A percentile compares a stretch with the other conserved stretches of the same genome.
Evolutionary conservation across 371 early-diverging fungal species (phyloP).

Genomic region (Mortierella sp.): DNA sequence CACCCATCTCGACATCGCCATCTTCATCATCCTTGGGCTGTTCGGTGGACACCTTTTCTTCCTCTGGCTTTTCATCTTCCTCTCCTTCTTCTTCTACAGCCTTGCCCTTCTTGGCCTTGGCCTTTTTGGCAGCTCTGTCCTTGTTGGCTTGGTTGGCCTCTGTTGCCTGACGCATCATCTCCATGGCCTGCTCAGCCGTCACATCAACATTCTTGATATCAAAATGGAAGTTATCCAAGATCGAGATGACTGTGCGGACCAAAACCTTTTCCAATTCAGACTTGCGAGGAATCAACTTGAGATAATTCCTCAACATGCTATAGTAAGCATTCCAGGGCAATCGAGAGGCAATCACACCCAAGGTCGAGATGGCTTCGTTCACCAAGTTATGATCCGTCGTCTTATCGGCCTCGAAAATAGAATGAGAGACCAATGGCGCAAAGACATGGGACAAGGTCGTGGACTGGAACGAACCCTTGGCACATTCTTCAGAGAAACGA

Average conservation of each 20-base stretch:
- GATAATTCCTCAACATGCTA: constrained; percentile 73
- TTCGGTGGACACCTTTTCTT: constrained; percentile 39
- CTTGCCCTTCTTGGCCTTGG: constrained; percentile 24
- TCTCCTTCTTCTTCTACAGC: constrained; percentile 1
- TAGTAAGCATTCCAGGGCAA: constrained; percentile 91
- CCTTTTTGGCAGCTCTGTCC: constrained; percentile 11
- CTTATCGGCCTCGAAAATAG: constrained; percentile 82
- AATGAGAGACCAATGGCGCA: constrained; percentile 85
- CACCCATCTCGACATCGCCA: constrained; percentile 56
- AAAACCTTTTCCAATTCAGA: constrained; percentile 79
- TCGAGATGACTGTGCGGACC: constrained; percentile 79
- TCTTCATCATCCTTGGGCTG: constrained; percentile 50
- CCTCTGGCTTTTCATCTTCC: constrained; percentile 38
- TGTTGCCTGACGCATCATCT: constrained; percentile 27
- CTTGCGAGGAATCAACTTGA: constrained; percentile 71
- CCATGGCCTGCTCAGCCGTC: constrained; percentile 38
- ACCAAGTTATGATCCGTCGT: constrained; percentile 77
- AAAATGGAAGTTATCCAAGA: constrained; percentile 93
- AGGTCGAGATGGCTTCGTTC: constrained; percentile 79
- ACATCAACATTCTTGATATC: constrained; percentile 71
- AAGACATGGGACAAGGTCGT: constrained; percentile 79
- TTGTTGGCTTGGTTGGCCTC: neutral
- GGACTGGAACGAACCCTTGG: constrained; percentile 57
- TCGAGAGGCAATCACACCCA: constrained; percentile 73
- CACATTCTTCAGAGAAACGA: constrained; percentile 73